Evolutionary conservation across 78 protist species (phyloP).

Genomic region (Dictyostelium brefeldianum): DNA sequence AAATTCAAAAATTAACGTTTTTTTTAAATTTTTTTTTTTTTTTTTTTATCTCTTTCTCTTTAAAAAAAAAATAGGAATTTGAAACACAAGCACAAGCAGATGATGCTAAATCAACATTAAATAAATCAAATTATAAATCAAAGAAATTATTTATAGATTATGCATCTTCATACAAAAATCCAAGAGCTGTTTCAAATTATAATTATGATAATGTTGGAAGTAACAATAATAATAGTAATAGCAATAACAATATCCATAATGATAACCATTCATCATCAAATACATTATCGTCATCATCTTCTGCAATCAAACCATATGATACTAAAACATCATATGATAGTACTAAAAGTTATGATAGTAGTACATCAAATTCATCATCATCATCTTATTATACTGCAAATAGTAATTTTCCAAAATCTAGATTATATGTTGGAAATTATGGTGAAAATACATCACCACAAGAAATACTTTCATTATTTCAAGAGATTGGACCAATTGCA

Average conservation of each 20-base stretch:
- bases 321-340: not conserved
- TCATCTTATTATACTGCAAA: not conserved
- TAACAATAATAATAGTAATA: not conserved
- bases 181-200: not conserved
- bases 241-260: not conserved
- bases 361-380: not conserved
- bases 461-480: not conserved
- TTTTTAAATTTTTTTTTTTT: not conserved
- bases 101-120: not conserved
- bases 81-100: not conserved
- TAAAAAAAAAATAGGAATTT: not conserved
- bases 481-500: constrained; percentile 18
- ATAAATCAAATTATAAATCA: not conserved
- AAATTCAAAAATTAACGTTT: not conserved
- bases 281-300: too few species aligned
- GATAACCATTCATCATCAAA: not conserved
- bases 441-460: not conserved
- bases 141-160: not conserved
- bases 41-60: not conserved
- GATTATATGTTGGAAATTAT: constrained; percentile 30
- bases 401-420: not conserved
- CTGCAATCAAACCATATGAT: not conserved
- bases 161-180: constrained; percentile 18
- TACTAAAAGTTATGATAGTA: not conserved
- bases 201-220: not conserved